A percentile compares a stretch with the other conserved stretches of the same genome.
Conservation (phyloP, 1,284 basidiomycete genomes). For the Pyrrhoderma noxium region DNA sequence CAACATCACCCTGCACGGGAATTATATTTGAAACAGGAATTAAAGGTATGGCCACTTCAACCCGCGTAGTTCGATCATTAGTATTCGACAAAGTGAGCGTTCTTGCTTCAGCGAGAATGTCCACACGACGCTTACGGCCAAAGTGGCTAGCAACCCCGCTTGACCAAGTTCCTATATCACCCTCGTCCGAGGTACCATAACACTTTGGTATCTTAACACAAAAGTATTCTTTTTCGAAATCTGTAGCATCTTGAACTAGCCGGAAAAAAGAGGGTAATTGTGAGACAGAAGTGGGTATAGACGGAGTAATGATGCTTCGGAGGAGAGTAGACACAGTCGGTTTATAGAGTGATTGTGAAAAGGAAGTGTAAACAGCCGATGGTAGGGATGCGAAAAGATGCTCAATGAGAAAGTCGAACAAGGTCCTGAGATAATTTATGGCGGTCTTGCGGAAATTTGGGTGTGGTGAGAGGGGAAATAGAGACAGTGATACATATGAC, state of each 20-base stretch:
- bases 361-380: slow-evolving; percentile 31
- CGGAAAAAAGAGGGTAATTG: slow-evolving; percentile 55
- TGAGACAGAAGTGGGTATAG: slow-evolving; percentile 54
- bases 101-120: slow-evolving; percentile 53
- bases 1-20: slow-evolving; percentile 8
- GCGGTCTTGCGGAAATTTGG: slow-evolving; percentile 33
- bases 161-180: slow-evolving; percentile 53
- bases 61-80: slow-evolving; percentile 29
- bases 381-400: slow-evolving; percentile 54
- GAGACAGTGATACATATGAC: slow-evolving; percentile 37
- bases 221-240: slow-evolving; percentile 54
- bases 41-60: slow-evolving; percentile 26
- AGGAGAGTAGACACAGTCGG: slow-evolving; percentile 54
- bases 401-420: slow-evolving; percentile 49
- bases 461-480: slow-evolving; percentile 39
- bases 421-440: slow-evolving; percentile 44
- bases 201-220: slow-evolving; percentile 32
- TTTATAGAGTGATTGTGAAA: slow-evolving; percentile 48
- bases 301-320: slow-evolving; percentile 55
- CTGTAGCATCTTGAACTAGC: slow-evolving; percentile 45
- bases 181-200: slow-evolving; percentile 29
- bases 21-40: slow-evolving; percentile 3
- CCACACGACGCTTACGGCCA: slow-evolving; percentile 57
- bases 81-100: slow-evolving; percentile 34
- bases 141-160: slow-evolving; percentile 61